These are phyloP conservation scores for Cercophora newfieldiana DNA, from an alignment of 495 filamentous ascomycete genomes.

Conservation along the genomic window DNA sequence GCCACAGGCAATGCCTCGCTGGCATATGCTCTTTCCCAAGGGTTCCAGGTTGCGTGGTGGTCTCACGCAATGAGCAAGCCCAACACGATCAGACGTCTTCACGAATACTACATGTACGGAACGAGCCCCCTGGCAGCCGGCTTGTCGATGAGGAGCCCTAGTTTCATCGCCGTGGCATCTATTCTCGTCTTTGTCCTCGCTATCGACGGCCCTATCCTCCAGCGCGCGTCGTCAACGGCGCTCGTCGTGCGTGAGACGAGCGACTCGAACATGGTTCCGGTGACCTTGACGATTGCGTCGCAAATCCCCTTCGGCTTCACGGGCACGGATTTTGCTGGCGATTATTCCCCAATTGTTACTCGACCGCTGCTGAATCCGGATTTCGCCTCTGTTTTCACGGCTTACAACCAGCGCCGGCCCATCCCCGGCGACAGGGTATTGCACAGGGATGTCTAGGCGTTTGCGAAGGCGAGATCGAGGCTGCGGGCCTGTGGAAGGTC, in stretches of 20 bases:
- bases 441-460: background rate
- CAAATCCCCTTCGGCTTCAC: background rate
- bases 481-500: constrained; percentile 2
- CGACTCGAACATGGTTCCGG: background rate
- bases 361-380: background rate
- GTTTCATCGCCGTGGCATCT: background rate
- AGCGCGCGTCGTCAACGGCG: background rate
- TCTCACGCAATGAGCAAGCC: background rate
- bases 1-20: background rate
- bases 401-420: background rate
- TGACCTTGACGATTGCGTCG: background rate
- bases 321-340: background rate
- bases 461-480: constrained; percentile 6
- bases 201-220: constrained; percentile 1
- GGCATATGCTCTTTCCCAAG: background rate
- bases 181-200: background rate
- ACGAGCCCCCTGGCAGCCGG: background rate
- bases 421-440: background rate
- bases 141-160: background rate
- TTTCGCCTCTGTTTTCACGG: background rate
- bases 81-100: background rate
- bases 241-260: background rate
- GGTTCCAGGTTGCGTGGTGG: constrained; percentile 11
- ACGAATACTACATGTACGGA: constrained; percentile 9
- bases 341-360: background rate